Evolutionary conservation across 1,284 basidiomycete species (phyloP).

Genomic region (Ustilago xerochloae): DNA sequence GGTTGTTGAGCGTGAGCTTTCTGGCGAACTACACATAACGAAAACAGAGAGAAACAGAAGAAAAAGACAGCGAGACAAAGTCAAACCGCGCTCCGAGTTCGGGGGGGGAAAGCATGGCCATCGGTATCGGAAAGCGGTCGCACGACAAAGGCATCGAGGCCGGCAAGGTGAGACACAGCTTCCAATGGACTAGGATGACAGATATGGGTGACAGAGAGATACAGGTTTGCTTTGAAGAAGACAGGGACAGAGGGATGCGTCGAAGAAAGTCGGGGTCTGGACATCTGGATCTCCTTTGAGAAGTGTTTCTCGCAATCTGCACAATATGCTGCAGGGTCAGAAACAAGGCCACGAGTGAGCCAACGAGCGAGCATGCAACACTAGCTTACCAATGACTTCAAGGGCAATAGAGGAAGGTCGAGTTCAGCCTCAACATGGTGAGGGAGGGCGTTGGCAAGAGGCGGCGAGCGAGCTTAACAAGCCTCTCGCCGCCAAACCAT

Average conservation of each 20-base stretch:
- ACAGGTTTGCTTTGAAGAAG: not conserved
- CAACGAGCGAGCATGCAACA: not conserved
- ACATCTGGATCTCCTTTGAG: constrained; percentile 12
- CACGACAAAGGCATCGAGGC: constrained; percentile 3
- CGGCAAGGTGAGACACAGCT: constrained; percentile 37
- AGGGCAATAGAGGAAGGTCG: not conserved
- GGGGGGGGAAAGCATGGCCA: too few species aligned
- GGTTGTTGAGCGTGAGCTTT: not conserved
- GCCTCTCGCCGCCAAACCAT: not conserved
- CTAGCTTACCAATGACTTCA: not conserved
- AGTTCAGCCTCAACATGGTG: not conserved
- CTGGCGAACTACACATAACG: constrained; percentile 2
- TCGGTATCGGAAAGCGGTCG: constrained; percentile 6
- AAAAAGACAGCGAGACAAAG: not conserved
- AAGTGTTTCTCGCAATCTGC: constrained; percentile 1
- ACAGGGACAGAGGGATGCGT: not conserved
- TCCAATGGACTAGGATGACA: constrained; percentile 18
- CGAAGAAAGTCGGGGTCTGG: constrained; percentile 14
- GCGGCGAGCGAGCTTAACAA: not conserved
- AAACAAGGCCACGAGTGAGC: constrained; percentile 6
- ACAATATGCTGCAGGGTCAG: constrained; percentile 25
- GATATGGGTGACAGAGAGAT: constrained; percentile 10
- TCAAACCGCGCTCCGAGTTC: constrained; percentile 7
- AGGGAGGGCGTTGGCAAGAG: not conserved
- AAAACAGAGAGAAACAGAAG: not conserved